Conservation (phyloP, 495 filamentous ascomycete genomes). For the Corynascus novoguineensis region DNA sequence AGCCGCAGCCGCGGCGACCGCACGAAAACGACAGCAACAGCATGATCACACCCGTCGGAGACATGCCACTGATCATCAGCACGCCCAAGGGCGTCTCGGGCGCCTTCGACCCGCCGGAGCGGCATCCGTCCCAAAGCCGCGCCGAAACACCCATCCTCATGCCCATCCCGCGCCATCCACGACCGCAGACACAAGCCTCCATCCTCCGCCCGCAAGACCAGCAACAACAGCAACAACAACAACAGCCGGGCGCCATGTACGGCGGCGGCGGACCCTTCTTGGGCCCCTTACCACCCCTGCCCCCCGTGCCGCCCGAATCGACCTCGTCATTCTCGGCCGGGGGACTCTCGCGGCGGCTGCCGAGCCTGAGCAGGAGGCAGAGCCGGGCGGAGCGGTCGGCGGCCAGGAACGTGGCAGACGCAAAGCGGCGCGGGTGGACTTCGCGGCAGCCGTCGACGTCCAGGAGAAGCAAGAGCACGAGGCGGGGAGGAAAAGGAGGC, state of each 20-base stretch:
- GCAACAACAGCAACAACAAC: not conserved
- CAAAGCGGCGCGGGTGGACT: constrained; percentile 51
- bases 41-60: constrained; percentile 22
- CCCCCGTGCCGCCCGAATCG: constrained; percentile 21
- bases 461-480: constrained; percentile 32
- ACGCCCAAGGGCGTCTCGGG: constrained; percentile 43
- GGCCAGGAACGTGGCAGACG: constrained; percentile 51
- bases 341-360: constrained; percentile 21
- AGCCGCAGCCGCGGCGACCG: constrained; percentile 24
- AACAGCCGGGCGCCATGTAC: constrained; percentile 17
- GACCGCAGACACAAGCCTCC: constrained; percentile 31
- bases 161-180: constrained; percentile 40
- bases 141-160: constrained; percentile 37
- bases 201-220: constrained; percentile 52
- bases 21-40: no score
- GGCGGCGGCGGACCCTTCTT: not conserved
- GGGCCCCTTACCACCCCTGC: constrained; percentile 52
- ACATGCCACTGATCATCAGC: constrained; percentile 46
- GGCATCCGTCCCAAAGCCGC: constrained; percentile 23
- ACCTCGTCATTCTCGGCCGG: constrained; percentile 23
- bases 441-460: constrained; percentile 33
- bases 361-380: constrained; percentile 38
- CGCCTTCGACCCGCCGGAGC: constrained; percentile 36
- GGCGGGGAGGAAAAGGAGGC: not conserved
- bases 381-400: constrained; percentile 51